These are phyloP conservation scores for Trametes hirsuta DNA, from an alignment of 1,284 basidiomycete species.

Conservation along the genomic window DNA sequence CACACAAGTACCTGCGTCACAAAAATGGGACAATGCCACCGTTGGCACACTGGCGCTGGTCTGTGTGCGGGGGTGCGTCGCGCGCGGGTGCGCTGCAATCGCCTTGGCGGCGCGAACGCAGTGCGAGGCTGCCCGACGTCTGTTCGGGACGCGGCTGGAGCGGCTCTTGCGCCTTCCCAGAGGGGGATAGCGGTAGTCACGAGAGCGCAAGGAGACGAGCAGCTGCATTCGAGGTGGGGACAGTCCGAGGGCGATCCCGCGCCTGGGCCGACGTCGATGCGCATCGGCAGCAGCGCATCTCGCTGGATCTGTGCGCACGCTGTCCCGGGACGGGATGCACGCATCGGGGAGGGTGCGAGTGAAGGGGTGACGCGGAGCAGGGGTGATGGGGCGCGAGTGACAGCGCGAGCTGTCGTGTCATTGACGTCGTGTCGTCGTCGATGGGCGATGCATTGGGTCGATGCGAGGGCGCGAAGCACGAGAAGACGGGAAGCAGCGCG, in stretches of 20 bases:
- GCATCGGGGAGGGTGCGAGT: background rate
- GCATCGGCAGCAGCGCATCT: background rate
- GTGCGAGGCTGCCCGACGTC: background rate
- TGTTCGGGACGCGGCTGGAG: constrained; percentile 7
- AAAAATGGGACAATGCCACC: too few relatives aligned
- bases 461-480: background rate
- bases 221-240: background rate
- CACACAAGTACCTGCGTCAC: too few relatives aligned
- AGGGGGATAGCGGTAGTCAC: constrained; percentile 4
- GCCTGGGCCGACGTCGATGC: background rate
- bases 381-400: background rate
- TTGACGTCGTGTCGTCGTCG: too few relatives aligned
- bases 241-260: background rate
- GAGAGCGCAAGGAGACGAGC: background rate
- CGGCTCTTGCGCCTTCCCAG: constrained; percentile 7
- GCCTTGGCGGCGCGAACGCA: too few relatives aligned
- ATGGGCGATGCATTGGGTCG: too few relatives aligned
- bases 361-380: background rate
- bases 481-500: background rate
- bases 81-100: too few relatives aligned
- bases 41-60: too few relatives aligned
- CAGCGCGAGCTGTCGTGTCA: too few relatives aligned
- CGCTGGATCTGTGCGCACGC: background rate
- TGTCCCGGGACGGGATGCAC: background rate
- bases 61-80: too few relatives aligned